Evolutionary conservation across 768 basidiomycete genomes (phyloP), one percentile per base, ranked within the genome.

Genomic region (Pulveroboletus sp.): DNA sequence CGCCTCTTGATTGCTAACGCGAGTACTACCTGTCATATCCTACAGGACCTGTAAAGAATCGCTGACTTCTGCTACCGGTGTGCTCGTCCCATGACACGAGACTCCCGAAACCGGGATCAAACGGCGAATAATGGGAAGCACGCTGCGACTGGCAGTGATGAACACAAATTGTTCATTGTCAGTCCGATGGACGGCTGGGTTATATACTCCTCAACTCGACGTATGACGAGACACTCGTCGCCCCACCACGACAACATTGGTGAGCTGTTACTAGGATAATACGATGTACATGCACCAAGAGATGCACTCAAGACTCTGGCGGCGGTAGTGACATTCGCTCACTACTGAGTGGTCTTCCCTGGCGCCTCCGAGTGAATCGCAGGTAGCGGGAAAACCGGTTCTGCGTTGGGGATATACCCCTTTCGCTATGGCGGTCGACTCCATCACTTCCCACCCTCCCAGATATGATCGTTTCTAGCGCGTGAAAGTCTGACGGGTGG

Each of bases 361-460:
- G 80, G 21, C 74, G 74, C 31, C 71, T 71, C 49, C 70, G 72
- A 14, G 78, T 79, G 58, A 78, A 79, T 18, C 77, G 75, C 44
- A 83, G 62, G 59, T 82, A 82, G 36, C 78, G 73, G 37, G 81
- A 82, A 57, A 83, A 80, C 31, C 81, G 73, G 46, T 73, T 74
- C 17, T 67, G 62, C 33, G 55, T 46, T 18, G 53, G n/a, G 38
- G 56, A 35, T 39, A 56, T 37, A 35, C 53, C 51, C 28, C 49
- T 57, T 53, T 30, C 54, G 46, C 46, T 61, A 58, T 48, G 31
- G 8, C 53, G 58, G 11, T 43, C 57, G 14, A 15, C 32, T 10
- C 39, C 39, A 15, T 54, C 54, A n/a, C 37, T 59, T 36, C 58
- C 63, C 5, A 59, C 46, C 6, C 67, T 68, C 28, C 70, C 62